Evolutionary conservation across 2,329 filamentous ascomycete genomes (phyloP), one percentile per base, ranked within the genome.

Genomic region (Allantophomopsis lycopodina): DNA sequence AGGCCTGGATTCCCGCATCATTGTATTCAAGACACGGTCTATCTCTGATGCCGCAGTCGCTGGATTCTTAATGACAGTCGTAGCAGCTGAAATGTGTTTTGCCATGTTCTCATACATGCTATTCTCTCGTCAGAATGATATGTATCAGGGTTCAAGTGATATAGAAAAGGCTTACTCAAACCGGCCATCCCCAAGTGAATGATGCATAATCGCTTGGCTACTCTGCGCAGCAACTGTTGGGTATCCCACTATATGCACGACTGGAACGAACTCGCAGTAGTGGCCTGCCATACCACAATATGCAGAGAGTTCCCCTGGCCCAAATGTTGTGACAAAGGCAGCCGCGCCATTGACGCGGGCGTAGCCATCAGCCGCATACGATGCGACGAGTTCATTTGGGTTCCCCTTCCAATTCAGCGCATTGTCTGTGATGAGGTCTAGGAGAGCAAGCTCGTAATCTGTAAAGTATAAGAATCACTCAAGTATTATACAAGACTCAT

Each of bases 261-360:
- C 62, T 0, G 69, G 61, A 0, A 67, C 68, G 21, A 59, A 60
- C 54, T 76, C 73, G 5, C 69, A 62, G 48, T 68, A 75, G 4
- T 69, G 65, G 0, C 72, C 73, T 2, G 69, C 71, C 44, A 73
- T 65, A 23, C 66, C 71, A 46, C 75, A 73, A 46, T 75, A 60
- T 8, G 69, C 69, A 2, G 70, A 73, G 13, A 68, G 53, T 48
- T 70, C 66, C 8, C 66, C 66, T 6, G 67, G 64, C 13, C 66
- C 66, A 44, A 68, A 69, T 1, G 64, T 68, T 6, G 66, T 69
- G 21, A 70, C 47, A 8, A 69, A 40, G 5, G 64, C 64, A 14
- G 58, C 58, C 2, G 65, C 61, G n/a, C 64, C 63, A 14, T 64
- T 65, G 35, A 68, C 55, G 32, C 66, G 60, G 16, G 63, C 63